Base-by-base conservation (phyloP, 441 rosid genomes). In the Croton laevigatus region DNA sequence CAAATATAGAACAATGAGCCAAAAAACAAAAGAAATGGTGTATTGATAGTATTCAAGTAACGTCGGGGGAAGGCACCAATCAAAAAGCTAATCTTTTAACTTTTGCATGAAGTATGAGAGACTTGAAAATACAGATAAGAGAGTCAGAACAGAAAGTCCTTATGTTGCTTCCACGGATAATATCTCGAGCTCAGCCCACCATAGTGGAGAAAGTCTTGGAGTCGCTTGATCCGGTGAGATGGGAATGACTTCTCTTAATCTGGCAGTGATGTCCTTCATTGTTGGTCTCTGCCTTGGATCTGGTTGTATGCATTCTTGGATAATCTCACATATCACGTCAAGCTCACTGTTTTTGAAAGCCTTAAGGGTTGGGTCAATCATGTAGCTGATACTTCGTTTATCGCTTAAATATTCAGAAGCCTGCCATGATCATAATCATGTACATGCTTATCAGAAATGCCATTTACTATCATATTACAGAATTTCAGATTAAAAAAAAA, bases 141-240 rank as follows among this genome's bases (percentile, higher is more conserved):
- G 74, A 66, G 60, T 38, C 12, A 36, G 5, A 23, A 49, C 12
- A 36, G 5, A 23, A 49, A 36, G 54, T 65, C 54, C 38, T 85
- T 84, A 94, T 59, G 91, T 81, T 49, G 97, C 87, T 84, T 92
- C 99, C 66, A 83, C 82, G 0, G 98, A 89, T 70, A 88, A 66
- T 71, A 94, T 88, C 90, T 94, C 97, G 42, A 93, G 97, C 63
- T 93, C 98, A 2, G 97, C 98, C 97, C 97, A 90, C 98, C 97
- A 90, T 20, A 90, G 85, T 7, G 98, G 98, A 59, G 98, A 92
- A 55, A 90, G 91, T 73, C 88, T 89, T 3, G 98, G 98, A 20
- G 81, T 81, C 12, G 98, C 98, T 80, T 90, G 96, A 58, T 89
- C 97, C 1, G 88, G 92, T 2, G 91, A 67, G 68, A 93, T 83